phyloP scores from a whole-genome alignment of 2,329 filamentous ascomycete species.

The Sporothrix dimorphospora region DNA sequence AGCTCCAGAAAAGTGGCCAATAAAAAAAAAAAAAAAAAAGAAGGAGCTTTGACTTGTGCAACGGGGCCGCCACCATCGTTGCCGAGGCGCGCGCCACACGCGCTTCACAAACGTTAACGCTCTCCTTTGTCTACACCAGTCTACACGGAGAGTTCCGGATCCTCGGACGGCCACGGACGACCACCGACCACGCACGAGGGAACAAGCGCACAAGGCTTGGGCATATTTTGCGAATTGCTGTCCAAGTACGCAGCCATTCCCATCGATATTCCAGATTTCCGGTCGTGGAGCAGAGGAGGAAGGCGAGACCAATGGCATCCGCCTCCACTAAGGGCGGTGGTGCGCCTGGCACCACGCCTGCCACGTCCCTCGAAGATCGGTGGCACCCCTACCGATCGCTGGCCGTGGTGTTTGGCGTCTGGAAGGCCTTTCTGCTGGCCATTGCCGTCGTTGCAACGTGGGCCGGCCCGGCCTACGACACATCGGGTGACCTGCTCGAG shows the following conservation, averaged over 20 bases:
- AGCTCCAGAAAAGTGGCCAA: not conserved
- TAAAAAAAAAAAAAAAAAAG: not conserved
- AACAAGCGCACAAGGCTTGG: not conserved
- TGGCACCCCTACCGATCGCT: constrained; percentile 29
- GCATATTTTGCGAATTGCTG: not conserved
- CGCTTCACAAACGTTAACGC: not conserved
- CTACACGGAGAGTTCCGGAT: not conserved
- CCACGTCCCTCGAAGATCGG: not conserved
- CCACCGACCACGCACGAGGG: not conserved
- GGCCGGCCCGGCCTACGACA: constrained; percentile 72
- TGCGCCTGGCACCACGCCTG: not conserved
- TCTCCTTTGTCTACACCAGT: not conserved
- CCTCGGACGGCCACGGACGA: not conserved
- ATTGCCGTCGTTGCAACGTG: constrained; percentile 56
- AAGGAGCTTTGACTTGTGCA: not conserved
- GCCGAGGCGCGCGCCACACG: not conserved
- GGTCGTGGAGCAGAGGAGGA: too few relatives aligned
- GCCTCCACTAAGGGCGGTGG: not conserved
- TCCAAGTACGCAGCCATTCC: not conserved
- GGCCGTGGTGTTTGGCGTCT: constrained; percentile 54
- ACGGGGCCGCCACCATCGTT: not conserved
- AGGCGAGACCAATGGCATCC: not conserved
- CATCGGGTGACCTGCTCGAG: constrained; percentile 59
- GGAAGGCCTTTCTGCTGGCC: constrained; percentile 69
- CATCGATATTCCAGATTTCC: constrained; percentile 14